Base-by-base conservation (phyloP, 192 early-diverging fungal genomes). In the Thamnidium elegans region DNA sequence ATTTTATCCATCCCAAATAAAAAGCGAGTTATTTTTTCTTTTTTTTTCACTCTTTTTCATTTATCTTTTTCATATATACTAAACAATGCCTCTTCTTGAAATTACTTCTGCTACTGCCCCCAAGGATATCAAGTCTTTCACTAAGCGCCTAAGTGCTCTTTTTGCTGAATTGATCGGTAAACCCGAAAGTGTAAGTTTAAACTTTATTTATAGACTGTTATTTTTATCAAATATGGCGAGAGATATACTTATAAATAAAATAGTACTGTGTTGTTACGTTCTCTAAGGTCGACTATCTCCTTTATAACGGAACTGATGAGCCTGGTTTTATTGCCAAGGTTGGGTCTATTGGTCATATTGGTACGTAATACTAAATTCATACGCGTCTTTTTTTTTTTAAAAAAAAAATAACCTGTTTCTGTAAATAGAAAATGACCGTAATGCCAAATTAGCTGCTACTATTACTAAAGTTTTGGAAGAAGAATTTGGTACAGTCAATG, bases 141-240 rank as follows among this genome's bases (percentile, higher is more conserved):
- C 64, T 11, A 74, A 66, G 34, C 44, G 19, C 6, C 7, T 61
- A 7, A 69, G 58, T n/a, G 62, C 50, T 17, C 26, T 56, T 19
- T 74, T 74, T 58, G 55, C 72, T 39, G 67, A 68, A n/a, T 47
- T 47, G 11, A 74, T 74, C 11, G 72, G 72, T 20, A 74, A 74
- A 23, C 72, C 72, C 17, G 72, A 74, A 32, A 23, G 14, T 34
- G 67, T 74, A 62, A 55, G 63, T 55, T 17, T 39, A 23, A 5
- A 44, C 26, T 26, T 42, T 34, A 43, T 3, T n/a, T 8, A 42
- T 42, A 34, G 30, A 30, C 26, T 26, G n/a, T 26, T 59, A 2
- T 26, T 3, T 26, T 26, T 26, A 26, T 26, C 26, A 26, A 26
- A 26, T 26, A 26, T 26, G 26, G 26, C 26, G 26, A 26, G 26